These are phyloP conservation scores for Harrya chromipes DNA, from an alignment of 768 basidiomycete genomes.

Conservation along the genomic window DNA sequence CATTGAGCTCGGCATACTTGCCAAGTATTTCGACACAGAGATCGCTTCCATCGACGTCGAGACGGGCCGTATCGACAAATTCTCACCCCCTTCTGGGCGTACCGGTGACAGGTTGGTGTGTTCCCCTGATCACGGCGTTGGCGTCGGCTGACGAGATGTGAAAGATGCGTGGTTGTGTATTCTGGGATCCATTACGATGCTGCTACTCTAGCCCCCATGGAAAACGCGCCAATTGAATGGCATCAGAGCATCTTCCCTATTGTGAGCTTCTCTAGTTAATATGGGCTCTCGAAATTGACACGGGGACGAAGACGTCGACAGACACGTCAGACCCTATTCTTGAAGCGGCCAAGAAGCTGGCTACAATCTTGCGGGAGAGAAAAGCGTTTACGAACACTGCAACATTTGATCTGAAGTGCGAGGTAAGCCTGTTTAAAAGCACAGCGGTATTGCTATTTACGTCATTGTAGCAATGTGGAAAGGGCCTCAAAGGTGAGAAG, in stretches of 20 bases:
- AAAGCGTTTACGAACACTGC: conserved; percentile 89
- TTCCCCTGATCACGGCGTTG: background rate
- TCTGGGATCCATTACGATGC: conserved; percentile 98
- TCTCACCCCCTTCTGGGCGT: conserved; percentile 43
- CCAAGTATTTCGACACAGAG: conserved; percentile 78
- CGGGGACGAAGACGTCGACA: conserved; percentile 18
- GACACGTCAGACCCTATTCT: conserved; percentile 54
- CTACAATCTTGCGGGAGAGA: conserved; percentile 65
- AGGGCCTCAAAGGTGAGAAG: conserved; percentile 91
- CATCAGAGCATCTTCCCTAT: conserved; percentile 83
- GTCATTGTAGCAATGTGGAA: conserved; percentile 61
- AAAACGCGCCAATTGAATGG: conserved; percentile 78
- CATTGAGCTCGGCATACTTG: conserved; percentile 86
- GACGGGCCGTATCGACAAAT: conserved; percentile 84
- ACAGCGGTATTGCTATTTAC: conserved; percentile 5
- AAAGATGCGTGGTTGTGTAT: conserved; percentile 78
- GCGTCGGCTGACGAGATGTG: conserved; percentile 2
- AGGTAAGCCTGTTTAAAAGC: conserved; percentile 44
- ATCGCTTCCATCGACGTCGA: conserved; percentile 91
- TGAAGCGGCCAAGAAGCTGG: conserved; percentile 66
- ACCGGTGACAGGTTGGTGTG: conserved; percentile 30
- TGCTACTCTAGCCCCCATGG: conserved; percentile 73
- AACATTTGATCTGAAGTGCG: conserved; percentile 88
- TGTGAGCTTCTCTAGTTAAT: conserved; percentile 30
- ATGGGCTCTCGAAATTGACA: conserved; percentile 23